These are phyloP conservation scores for Pseudonectria buxi DNA, from an alignment of 2,329 filamentous ascomycete genomes.

Conservation along the genomic window DNA sequence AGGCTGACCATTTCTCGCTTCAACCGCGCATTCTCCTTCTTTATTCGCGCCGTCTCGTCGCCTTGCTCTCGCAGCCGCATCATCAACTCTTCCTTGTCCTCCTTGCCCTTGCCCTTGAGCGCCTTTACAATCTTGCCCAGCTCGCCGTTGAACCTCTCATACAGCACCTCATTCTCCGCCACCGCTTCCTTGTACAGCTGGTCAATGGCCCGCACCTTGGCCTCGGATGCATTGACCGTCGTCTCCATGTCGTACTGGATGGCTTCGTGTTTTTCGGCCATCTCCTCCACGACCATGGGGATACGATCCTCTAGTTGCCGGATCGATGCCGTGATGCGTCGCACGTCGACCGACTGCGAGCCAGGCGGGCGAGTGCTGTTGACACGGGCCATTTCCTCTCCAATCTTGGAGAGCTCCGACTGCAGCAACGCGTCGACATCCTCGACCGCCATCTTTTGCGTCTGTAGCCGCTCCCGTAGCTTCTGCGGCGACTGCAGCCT, in stretches of 20 bases:
- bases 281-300: conserved; percentile 49
- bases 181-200: conserved; percentile 82
- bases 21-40: conserved; percentile 79
- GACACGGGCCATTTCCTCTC: conserved; percentile 66
- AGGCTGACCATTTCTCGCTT: conserved; percentile 75
- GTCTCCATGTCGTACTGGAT: conserved; percentile 67
- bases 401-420: conserved; percentile 71
- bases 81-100: conserved; percentile 74
- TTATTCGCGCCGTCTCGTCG: conserved; percentile 69
- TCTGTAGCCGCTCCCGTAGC: conserved; percentile 76
- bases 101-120: conserved; percentile 63
- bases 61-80: conserved; percentile 62
- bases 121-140: conserved; percentile 74
- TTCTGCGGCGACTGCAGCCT: conserved; percentile 67
- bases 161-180: conserved; percentile 87
- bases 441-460: conserved; percentile 68
- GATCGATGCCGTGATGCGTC: conserved; percentile 51
- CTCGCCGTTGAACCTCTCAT: conserved; percentile 89
- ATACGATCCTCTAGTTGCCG: conserved; percentile 62
- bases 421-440: conserved; percentile 64
- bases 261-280: conserved; percentile 53
- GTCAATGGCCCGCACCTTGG: conserved; percentile 74
- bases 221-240: conserved; percentile 66
- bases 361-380: conserved; percentile 30
- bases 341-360: conserved; percentile 33